Conservation (phyloP, 1,139 yeast genomes). For the Geotrichum siamense region DNA sequence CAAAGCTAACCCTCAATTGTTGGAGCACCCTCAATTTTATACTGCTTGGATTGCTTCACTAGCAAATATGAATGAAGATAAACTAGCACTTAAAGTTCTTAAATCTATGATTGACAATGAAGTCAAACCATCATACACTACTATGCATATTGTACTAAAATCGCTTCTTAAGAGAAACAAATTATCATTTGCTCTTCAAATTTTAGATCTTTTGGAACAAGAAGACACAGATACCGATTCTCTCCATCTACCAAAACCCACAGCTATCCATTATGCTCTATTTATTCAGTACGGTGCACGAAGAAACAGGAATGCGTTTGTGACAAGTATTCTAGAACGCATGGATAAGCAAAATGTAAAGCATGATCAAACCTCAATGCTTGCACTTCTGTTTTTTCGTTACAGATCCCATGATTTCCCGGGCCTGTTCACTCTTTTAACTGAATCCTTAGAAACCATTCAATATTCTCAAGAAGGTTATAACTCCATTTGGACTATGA, state of each 20-base stretch:
- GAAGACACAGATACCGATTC: conserved; percentile 2
- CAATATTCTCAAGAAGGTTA: conserved; percentile 22
- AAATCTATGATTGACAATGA: conserved; percentile 26
- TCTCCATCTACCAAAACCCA: conserved; percentile 20
- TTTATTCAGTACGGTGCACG: conserved; percentile 27
- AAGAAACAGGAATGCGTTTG: conserved; percentile 20
- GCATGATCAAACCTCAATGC: conserved; percentile 21
- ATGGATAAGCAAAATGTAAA: conserved; percentile 19
- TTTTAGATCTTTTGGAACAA: conserved; percentile 23
- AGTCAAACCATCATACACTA: conserved; percentile 20
- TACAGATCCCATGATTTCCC: conserved; percentile 22
- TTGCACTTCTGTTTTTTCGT: conserved; percentile 23
- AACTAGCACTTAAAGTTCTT: conserved; percentile 25
- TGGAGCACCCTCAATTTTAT: conserved; percentile 24
- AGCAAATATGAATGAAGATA: conserved; percentile 23
- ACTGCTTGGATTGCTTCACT: conserved; percentile 29
- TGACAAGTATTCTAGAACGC: conserved; percentile 20
- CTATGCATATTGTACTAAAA: conserved; percentile 23
- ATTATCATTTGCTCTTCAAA: conserved; percentile 20
- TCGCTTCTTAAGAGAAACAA: conserved; percentile 23
- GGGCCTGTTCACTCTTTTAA: conserved; percentile 20
- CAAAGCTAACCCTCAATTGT: conserved; percentile 23
- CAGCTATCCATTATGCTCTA: conserved; percentile 23
- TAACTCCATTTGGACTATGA: conserved; percentile 25
- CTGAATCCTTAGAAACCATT: conserved; percentile 7